These are phyloP conservation scores for Calonectria henricotiae DNA, from an alignment of 2,329 filamentous ascomycete genomes.

Conservation along the genomic window DNA sequence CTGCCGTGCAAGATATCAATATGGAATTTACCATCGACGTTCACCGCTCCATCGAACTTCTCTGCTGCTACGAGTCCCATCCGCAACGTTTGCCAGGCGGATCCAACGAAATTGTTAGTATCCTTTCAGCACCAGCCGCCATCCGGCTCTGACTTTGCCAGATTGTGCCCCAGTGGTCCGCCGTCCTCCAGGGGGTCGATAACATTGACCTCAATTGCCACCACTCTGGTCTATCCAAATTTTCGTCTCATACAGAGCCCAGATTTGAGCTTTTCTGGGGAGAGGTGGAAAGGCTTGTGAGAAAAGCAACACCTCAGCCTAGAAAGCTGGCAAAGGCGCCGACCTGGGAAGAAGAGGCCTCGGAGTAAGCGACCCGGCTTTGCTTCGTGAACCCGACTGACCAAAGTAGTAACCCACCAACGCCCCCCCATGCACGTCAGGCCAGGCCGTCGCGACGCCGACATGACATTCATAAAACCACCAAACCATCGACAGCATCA, in stretches of 20 bases:
- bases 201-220: conserved; percentile 46
- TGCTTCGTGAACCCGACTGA: not conserved
- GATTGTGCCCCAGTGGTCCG: conserved; percentile 48
- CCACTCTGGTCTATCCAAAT: conserved; percentile 44
- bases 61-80: conserved; percentile 47
- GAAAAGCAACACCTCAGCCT: conserved; percentile 29
- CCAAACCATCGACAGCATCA: conserved; percentile 35
- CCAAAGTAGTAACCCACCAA: not conserved
- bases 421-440: conserved; percentile 13
- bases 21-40: conserved; percentile 48
- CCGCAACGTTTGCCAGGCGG: conserved; percentile 42
- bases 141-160: conserved; percentile 22
- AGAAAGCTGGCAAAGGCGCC: conserved; percentile 38
- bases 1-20: conserved; percentile 45
- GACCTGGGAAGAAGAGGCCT: conserved; percentile 39
- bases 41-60: conserved; percentile 44
- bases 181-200: conserved; percentile 45
- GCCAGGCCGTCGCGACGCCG: conserved; percentile 24
- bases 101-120: conserved; percentile 43
- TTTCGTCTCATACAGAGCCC: conserved; percentile 40
- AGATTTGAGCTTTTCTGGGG: conserved; percentile 47
- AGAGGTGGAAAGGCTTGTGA: conserved; percentile 44
- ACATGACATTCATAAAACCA: conserved; percentile 31
- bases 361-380: conserved; percentile 6
- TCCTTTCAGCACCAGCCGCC: not conserved